Conservation (phyloP, 1,284 basidiomycete genomes). For the Ustilago bromivora region DNA sequence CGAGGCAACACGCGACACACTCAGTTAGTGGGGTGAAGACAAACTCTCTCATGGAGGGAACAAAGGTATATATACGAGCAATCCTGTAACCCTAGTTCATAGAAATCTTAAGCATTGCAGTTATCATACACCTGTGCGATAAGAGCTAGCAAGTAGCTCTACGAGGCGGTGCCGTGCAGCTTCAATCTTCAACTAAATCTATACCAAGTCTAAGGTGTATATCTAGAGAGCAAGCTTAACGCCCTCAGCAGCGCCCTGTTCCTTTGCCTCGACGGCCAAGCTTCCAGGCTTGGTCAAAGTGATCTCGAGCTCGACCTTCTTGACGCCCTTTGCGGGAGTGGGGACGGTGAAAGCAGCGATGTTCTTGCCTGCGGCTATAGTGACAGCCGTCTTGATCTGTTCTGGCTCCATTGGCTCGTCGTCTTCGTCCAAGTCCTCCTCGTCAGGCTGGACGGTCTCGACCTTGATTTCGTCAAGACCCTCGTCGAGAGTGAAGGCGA, state of each 20-base stretch:
- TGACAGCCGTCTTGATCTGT: conserved; percentile 57
- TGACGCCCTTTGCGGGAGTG: conserved; percentile 32
- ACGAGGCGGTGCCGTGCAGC: too few relatives aligned
- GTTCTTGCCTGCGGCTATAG: conserved; percentile 44
- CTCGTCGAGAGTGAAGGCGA: conserved; percentile 87
- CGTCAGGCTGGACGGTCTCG: conserved; percentile 71
- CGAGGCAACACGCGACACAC: too few relatives aligned
- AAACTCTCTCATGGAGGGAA: too few relatives aligned
- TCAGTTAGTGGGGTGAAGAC: too few relatives aligned
- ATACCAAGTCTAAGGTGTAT: not conserved
- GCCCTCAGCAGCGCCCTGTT: conserved; percentile 27
- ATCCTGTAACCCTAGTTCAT: too few relatives aligned
- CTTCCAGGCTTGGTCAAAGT: conserved; percentile 31
- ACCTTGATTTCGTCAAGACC: conserved; percentile 83
- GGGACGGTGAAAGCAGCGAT: conserved; percentile 52
- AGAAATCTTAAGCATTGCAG: too few relatives aligned
- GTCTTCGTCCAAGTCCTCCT: conserved; percentile 71
- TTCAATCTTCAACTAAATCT: not conserved
- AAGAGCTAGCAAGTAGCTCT: too few relatives aligned
- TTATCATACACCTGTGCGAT: too few relatives aligned
- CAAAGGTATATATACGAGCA: too few relatives aligned
- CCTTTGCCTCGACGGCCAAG: conserved; percentile 32
- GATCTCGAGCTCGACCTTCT: conserved; percentile 45
- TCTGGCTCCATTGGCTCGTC: conserved; percentile 67
- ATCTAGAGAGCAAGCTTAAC: conserved; percentile 32